A percentile compares a stretch with the other conserved stretches of the same genome.
Conservation (phyloP, 1,284 basidiomycete genomes). For the Sporisorium scitamineum region DNA sequence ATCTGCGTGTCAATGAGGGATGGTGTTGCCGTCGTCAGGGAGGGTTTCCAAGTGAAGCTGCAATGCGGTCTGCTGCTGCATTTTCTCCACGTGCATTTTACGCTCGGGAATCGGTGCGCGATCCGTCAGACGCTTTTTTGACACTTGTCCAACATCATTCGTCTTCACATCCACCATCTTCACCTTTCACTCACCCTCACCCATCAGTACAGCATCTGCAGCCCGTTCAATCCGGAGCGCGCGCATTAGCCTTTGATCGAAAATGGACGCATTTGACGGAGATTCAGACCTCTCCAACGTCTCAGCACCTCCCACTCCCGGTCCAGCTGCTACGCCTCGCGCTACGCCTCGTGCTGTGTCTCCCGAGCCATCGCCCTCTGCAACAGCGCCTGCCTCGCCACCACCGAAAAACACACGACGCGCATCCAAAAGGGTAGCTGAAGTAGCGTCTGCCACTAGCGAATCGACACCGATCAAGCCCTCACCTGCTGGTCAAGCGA, state of each 20-base stretch:
- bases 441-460: neutral
- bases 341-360: conserved; percentile 28
- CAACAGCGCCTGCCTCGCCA: neutral
- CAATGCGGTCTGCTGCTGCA: too few relatives aligned
- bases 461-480: conserved; percentile 1
- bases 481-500: neutral
- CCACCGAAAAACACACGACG: conserved; percentile 5
- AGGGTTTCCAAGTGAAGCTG: too few relatives aligned
- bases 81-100: too few relatives aligned
- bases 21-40: too few relatives aligned
- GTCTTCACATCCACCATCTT: neutral
- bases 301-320: conserved; percentile 41
- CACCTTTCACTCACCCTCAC: too few relatives aligned
- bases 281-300: conserved; percentile 45
- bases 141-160: neutral
- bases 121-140: neutral
- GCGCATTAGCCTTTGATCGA: neutral
- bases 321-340: conserved; percentile 24
- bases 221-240: neutral
- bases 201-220: neutral
- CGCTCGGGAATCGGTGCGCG: too few relatives aligned
- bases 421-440: conserved; percentile 6
- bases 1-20: too few relatives aligned
- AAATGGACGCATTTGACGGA: conserved; percentile 37
- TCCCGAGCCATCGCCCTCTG: neutral